Evolutionary conservation across 108 stramenopile species (phyloP), one percentile per base, ranked within the genome.

Genomic region (Nitzschia sp.): DNA sequence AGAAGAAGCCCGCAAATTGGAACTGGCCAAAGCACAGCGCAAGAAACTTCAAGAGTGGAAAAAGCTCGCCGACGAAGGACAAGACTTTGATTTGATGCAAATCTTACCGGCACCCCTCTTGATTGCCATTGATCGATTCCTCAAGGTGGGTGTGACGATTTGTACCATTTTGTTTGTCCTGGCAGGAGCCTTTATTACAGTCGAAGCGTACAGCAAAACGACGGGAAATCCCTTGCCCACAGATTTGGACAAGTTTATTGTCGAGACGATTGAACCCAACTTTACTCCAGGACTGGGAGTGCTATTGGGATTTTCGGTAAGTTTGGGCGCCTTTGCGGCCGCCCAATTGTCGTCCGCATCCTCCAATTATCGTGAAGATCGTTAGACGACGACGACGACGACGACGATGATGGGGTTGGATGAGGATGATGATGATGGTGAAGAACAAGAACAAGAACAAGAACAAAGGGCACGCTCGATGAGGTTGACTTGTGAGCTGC

Each of bases 221-320:
- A 70, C 79, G n/a, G 78, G 63, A 11, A 57, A 68, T 15, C 71
- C 77, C 16, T 56, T 94, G 28, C 93, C 93, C 6, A 62, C 62
- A 26, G 68, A 76, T 30, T 46, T 90, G 63, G 90, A 94, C 25
- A 35, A 58, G 5, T 89, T 87, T 55, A 85, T 94, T 48, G 80
- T 85, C 15, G 63, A 79, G 47, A 73, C 77, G 0, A 75, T 94
- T 0, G 87, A 94, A 60, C 93, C 93, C 13, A 94, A 94, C 75
- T 94, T 94, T 69, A 94, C 93, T 22, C 77, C 88, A 0, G 84
- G 86, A 8, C 58, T 94, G 61, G 61, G 78, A 8, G 93, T 94
- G 17, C 58, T 94, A 25, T 69, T 94, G 71, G 86, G 78, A 35
- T 94, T 94, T 56, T 85, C 84, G 38, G 77, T 94, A 13, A 58